A percentile compares a stretch with the other conserved stretches of the same genome.
phyloP scores from a whole-genome alignment of 1,284 basidiomycete genomes.

The Irpex rosettiformis region DNA sequence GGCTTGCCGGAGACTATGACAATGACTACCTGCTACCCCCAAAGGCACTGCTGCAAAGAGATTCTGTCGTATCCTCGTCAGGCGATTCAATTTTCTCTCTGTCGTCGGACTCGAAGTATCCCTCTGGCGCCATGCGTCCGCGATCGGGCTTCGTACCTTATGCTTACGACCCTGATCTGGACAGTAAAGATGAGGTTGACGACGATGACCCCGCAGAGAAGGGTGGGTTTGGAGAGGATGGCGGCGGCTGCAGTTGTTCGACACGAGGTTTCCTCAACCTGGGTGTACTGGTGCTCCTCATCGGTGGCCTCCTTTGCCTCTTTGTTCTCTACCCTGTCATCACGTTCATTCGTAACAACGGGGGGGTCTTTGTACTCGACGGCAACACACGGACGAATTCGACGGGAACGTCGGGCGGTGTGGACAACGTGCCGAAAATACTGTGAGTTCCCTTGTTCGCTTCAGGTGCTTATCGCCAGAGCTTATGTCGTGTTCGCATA shows the following conservation, averaged over 20 bases:
- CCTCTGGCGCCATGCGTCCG: slow-evolving; percentile 35
- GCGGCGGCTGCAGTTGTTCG: slow-evolving; percentile 27
- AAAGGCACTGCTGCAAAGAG: slow-evolving; percentile 28
- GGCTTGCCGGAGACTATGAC: slow-evolving; percentile 46
- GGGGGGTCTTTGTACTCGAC: slow-evolving; percentile 50
- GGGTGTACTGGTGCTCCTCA: slow-evolving; percentile 42
- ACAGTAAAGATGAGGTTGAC: slow-evolving; percentile 58
- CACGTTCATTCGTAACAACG: slow-evolving; percentile 43
- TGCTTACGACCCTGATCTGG: slow-evolving; percentile 60
- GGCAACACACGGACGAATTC: slow-evolving; percentile 66
- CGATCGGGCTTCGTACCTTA: slow-evolving; percentile 57
- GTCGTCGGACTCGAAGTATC: slow-evolving; percentile 62
- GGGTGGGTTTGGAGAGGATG: slow-evolving; percentile 33
- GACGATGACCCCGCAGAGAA: slow-evolving; percentile 59
- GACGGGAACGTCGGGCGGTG: slow-evolving; percentile 51
- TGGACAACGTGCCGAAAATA: slow-evolving; percentile 26
- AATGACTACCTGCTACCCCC: slow-evolving; percentile 30
- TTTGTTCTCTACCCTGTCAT: slow-evolving; percentile 83
- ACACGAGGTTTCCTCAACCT: slow-evolving; percentile 46
- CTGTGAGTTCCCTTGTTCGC: neutral
- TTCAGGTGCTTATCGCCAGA: neutral
- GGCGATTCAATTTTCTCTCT: slow-evolving; percentile 51
- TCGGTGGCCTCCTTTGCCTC: slow-evolving; percentile 45
- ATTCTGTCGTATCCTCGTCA: slow-evolving; percentile 40
- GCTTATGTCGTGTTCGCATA: slow-evolving; percentile 12